phyloP scores from a whole-genome alignment of 352 stramenopile genomes.

The Pythium grandisporangium region DNA sequence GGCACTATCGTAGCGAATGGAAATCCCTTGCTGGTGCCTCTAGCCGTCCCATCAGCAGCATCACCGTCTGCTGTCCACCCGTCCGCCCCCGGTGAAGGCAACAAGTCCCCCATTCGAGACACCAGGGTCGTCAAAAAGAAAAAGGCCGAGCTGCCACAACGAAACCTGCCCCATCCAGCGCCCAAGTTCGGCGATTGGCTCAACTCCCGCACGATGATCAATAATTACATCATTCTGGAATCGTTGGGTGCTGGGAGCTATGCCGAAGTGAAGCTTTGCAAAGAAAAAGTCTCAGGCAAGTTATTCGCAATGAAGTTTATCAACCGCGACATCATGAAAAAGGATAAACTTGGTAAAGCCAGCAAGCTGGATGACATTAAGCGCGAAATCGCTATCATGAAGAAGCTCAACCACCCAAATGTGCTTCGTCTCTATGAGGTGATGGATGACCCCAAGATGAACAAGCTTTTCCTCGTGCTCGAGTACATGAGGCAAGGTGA shows the following conservation, averaged over 20 bases:
- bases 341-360: slow-evolving; percentile 70
- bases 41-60: slow-evolving; percentile 7
- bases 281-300: slow-evolving; percentile 65
- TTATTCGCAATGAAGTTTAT: slow-evolving; percentile 86
- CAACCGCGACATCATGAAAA: slow-evolving; percentile 82
- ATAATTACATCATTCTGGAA: slow-evolving; percentile 92
- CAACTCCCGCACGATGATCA: slow-evolving; percentile 85
- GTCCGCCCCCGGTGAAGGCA: background rate
- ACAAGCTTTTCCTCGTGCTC: slow-evolving; percentile 95
- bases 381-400: slow-evolving; percentile 96
- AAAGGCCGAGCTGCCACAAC: slow-evolving; percentile 58
- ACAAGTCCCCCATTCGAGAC: slow-evolving; percentile 37
- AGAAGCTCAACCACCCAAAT: slow-evolving; percentile 95
- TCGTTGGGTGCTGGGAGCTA: slow-evolving; percentile 82
- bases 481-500: slow-evolving; percentile 92
- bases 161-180: slow-evolving; percentile 63
- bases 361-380: slow-evolving; percentile 84
- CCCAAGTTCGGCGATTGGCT: slow-evolving; percentile 81
- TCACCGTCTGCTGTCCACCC: background rate
- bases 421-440: slow-evolving; percentile 92
- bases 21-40: slow-evolving; percentile 22
- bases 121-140: slow-evolving; percentile 82
- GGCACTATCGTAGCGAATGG: slow-evolving; percentile 34
- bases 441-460: slow-evolving; percentile 92
- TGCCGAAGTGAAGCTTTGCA: slow-evolving; percentile 87